Base-by-base conservation (phyloP, 495 filamentous ascomycete genomes). In the Astrocystis sublimbata region DNA sequence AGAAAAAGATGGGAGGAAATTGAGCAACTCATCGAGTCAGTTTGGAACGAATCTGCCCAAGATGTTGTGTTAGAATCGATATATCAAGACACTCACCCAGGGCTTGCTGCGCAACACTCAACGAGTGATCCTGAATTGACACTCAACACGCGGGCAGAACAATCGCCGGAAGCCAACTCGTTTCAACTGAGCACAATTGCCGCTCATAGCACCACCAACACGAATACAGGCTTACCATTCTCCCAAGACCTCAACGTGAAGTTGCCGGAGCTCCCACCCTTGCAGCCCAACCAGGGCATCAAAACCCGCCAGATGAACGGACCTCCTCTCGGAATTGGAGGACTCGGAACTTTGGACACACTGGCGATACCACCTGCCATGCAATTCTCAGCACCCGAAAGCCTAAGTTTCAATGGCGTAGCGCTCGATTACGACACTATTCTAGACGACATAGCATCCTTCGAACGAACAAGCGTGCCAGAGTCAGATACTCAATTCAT, bases 371-470 rank as follows among this genome's bases (percentile, higher is more conserved):
- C 58, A 60, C 13, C 61, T 59, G 19, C 40, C 57, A n/a, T 33
- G 63, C 7, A 64, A 15, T 17, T 35, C 58, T 15, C 63, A 61
- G 47, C n/a, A 23, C 26, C 38, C 33, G 58, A 33, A 28, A 24
- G 45, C n/a, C 8, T 57, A 24, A 63, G 51, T n/a, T 58, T 70
- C 24, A 62, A 55, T 4, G 35, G 38, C 3, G 56, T 62, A 33
- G 41, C 60, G 19, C 65, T 75, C 21, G 82, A 85, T 45, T 75
- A 83, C 28, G 86, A 89, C 55, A 79, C 84, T 3, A 83, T 87
- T 35, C 80, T 87, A 65, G 83, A 86, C 65, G 85, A 89, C 43
- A 75, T 89, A 3, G 83, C 83, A n/a, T 81, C 84, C 50, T 78
- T 86, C 9, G 86, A 89, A 63, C 82, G 81, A 23, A 82, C 80